Conservation (phyloP, 495 filamentous ascomycete species). For the Tuber indicum region DNA sequence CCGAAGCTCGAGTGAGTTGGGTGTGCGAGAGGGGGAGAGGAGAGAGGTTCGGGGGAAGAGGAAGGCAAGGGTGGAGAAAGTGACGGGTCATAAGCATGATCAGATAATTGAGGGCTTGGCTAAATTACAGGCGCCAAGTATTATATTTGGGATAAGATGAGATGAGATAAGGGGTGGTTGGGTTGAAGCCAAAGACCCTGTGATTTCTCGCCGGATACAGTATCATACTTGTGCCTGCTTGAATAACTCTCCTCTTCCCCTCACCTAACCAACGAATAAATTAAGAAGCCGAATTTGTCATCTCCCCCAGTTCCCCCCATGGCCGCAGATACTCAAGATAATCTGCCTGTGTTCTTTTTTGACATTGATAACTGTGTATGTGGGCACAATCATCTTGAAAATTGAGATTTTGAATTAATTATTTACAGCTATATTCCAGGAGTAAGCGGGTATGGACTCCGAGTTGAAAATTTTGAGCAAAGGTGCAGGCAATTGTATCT, state of each 20-base stretch:
- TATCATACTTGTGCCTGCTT: not conserved
- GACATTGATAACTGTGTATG: conserved; percentile 96
- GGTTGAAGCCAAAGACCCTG: not conserved
- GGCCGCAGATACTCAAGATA: conserved; percentile 15
- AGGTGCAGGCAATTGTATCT: not conserved
- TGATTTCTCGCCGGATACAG: not conserved
- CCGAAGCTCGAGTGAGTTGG: not conserved
- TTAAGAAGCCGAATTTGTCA: not conserved
- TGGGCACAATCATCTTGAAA: conserved; percentile 23
- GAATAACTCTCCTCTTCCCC: not conserved
- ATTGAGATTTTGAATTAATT: conserved; percentile 17
- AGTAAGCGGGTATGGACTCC: conserved; percentile 40
- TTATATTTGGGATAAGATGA: not conserved
- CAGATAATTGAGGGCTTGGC: not conserved
- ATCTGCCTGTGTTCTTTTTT: conserved; percentile 67
- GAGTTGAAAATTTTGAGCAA: not conserved
- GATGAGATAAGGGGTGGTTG: not conserved
- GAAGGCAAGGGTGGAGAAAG: not conserved
- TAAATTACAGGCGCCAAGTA: not conserved
- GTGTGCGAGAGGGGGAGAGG: not conserved
- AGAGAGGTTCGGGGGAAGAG: not conserved
- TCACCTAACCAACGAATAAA: not conserved
- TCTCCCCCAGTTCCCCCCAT: conserved; percentile 2
- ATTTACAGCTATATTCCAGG: conserved; percentile 51
- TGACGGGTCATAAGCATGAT: not conserved